Percentiles rank a stretch among this genome's conserved stretches.
These are phyloP conservation scores for Trichoderma harzianum DNA, from an alignment of 2,329 filamentous ascomycete genomes.

Conservation along the genomic window DNA sequence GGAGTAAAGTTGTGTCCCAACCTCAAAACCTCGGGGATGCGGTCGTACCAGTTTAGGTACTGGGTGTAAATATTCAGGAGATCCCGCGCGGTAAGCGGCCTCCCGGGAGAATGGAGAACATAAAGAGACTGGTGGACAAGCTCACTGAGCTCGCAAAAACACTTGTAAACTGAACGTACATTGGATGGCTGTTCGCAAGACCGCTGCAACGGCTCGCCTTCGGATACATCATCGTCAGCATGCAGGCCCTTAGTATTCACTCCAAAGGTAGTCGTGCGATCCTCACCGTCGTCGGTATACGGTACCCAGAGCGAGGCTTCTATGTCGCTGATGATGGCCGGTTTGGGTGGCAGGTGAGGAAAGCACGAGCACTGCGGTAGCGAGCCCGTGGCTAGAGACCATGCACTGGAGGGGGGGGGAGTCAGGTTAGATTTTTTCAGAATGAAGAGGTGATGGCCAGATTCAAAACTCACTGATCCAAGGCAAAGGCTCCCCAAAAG, in stretches of 20 bases:
- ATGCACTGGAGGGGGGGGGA: slow-evolving; percentile 44
- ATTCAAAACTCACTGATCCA: slow-evolving; percentile 55
- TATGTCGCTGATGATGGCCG: slow-evolving; percentile 56
- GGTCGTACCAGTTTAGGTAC: slow-evolving; percentile 69
- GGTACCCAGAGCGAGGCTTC: slow-evolving; percentile 59
- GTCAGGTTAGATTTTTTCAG: slow-evolving; percentile 22
- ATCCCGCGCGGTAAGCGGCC: slow-evolving; percentile 60
- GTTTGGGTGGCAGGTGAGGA: slow-evolving; percentile 56
- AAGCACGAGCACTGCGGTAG: slow-evolving; percentile 59
- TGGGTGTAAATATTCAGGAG: slow-evolving; percentile 63
- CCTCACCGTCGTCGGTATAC: slow-evolving; percentile 56
- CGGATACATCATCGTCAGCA: background rate
- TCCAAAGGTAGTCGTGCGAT: background rate
- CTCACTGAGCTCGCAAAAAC: slow-evolving; percentile 70
- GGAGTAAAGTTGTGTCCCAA: slow-evolving; percentile 69
- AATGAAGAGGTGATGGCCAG: background rate
- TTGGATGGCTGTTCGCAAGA: slow-evolving; percentile 63
- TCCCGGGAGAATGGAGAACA: slow-evolving; percentile 67
- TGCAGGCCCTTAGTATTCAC: background rate
- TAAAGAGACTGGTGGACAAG: slow-evolving; percentile 69
- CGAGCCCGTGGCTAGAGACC: slow-evolving; percentile 62
- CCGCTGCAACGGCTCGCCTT: slow-evolving; percentile 51
- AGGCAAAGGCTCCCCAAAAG: slow-evolving; percentile 60
- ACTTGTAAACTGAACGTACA: slow-evolving; percentile 64
- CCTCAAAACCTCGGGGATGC: slow-evolving; percentile 60